Evolutionary conservation across 2,329 filamentous ascomycete species (phyloP), one percentile per base, ranked within the genome.

Genomic region (Nakataea oryzae): DNA sequence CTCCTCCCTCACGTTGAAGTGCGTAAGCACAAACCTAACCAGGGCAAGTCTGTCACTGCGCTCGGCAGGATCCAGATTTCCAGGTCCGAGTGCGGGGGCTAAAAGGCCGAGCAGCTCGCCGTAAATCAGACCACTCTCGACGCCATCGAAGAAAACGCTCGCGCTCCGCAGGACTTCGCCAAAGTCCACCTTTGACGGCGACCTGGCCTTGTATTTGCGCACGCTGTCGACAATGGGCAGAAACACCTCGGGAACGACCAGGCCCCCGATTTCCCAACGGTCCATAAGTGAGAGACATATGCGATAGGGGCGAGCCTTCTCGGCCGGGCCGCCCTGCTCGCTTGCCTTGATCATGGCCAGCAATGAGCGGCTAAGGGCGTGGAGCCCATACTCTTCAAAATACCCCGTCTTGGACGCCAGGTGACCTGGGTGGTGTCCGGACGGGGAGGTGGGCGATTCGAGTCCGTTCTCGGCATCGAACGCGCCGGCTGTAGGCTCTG

Each of bases 221-320:
- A 96, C 87, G 68, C 88, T 96, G 70, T 87, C 83, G 68, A 99
- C 84, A 29, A 93, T 87, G 3, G 93, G 90, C 17, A 97, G 79
- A 70, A 99, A 97, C 17, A 97, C 84, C 64, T 91, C 87, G 0
- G 93, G 90, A 1, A 97, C 88, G 58, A 99, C 86, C 24, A 93
- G 80, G 1, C 91, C 91, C 32, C 95, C 95, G 66, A 99, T 93
- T 72, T 99, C 95, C 93, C 92, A 97, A 63, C 93, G 87, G 74
- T 99, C 95, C 95, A 99, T 97, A 61, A 99, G 79, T 21, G 96
- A 97, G 2, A 97, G 81, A 69, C 92, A 96, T 65, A 97, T 91
- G 62, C 93, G 87, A 71, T 96, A 97, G 0, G 95, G 93, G 54
- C 87, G 86, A 26, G 92, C 91, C 71, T 87, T 83, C 69, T 96